Base-by-base conservation (phyloP, 805 yeast genomes). In the Suhomyces xylopsoci region DNA sequence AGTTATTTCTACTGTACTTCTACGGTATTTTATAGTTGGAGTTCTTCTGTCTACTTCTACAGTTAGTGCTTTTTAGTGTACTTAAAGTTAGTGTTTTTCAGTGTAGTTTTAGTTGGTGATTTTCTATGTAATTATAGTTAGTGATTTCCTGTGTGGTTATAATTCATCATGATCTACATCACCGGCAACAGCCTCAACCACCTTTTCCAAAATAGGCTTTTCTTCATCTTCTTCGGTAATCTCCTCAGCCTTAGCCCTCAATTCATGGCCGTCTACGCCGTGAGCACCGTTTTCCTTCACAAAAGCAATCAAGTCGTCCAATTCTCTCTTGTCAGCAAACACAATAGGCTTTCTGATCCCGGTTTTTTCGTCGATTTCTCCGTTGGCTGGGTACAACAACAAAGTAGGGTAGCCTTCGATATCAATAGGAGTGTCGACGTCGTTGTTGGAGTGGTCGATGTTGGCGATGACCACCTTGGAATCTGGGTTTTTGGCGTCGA, bases 371-470 rank as follows among this genome's bases (percentile, higher is more conserved):
- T 76, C 78, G 40, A 71, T 55, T 52, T 69, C 69, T 54, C 78
- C 79, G 58, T 74, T 69, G 58, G 97, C 98, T 64, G 97, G 97
- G 80, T 85, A 94, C 53, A 93, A 80, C 66, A 87, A 81, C 62
- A 94, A 76, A 52, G 97, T 93, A 74, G 99, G 99, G 81, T 89
- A 94, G 52, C 97, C 97, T 58, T 81, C 76, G 61, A 94, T 85
- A 46, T 83, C 85, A 49, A 61, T 48, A 34, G 74, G 69, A 60
- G 88, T 87, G 53, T 83, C 86, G 55, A 93, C 90, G 69, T 94
- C 99, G 70, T 94, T 94, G 61, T 77, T 79, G 54, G 96, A 87
- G 69, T 93, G 96, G 74, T 94, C 97, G 52, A 94, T 73, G 71
- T 92, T 84, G 60, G 97, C 97, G 64, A 94, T 76, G 42, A 84